Percentiles rank a stretch among this genome's conserved stretches.
phyloP scores from a whole-genome alignment of 2,329 filamentous ascomycete species.

The Phialocephala subalpina region DNA sequence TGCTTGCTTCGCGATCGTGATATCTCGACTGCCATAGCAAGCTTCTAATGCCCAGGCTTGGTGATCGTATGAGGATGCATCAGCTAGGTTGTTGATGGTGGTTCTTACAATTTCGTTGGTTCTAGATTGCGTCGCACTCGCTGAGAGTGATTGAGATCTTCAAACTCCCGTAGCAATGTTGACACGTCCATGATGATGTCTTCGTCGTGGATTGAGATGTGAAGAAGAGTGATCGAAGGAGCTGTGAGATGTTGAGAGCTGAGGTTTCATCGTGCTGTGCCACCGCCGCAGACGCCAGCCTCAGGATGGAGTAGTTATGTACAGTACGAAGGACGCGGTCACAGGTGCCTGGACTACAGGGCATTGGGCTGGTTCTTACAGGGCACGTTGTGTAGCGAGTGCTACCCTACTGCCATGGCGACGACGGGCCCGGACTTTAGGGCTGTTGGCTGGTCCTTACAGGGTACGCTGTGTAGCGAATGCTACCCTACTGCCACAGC shows the following conservation, averaged over 20 bases:
- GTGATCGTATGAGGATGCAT: constrained; percentile 21
- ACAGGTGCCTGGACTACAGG: too few species aligned
- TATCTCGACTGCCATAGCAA: constrained; percentile 26
- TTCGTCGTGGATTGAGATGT: background rate
- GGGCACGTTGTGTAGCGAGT: too few species aligned
- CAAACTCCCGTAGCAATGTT: constrained; percentile 18
- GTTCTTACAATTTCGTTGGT: background rate
- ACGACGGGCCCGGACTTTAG: too few species aligned
- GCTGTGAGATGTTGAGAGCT: background rate
- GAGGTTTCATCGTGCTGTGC: too few species aligned
- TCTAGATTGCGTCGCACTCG: constrained; percentile 16
- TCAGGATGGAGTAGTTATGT: too few species aligned
- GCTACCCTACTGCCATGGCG: too few species aligned
- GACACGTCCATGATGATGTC: constrained; percentile 11
- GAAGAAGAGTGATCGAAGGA: background rate
- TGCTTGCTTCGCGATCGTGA: constrained; percentile 19
- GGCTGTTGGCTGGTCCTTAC: too few species aligned
- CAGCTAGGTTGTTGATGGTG: constrained; percentile 11
- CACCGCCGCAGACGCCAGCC: too few species aligned
- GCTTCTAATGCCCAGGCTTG: constrained; percentile 18
- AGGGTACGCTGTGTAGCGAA: too few species aligned
- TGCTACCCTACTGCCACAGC: too few species aligned
- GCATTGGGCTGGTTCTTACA: too few species aligned
- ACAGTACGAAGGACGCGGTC: too few species aligned
- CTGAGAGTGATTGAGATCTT: constrained; percentile 18